Evolutionary conservation across 2,329 filamentous ascomycete species (phyloP), one percentile per base, ranked within the genome.

Genomic region (Talaromyces verruculosus): DNA sequence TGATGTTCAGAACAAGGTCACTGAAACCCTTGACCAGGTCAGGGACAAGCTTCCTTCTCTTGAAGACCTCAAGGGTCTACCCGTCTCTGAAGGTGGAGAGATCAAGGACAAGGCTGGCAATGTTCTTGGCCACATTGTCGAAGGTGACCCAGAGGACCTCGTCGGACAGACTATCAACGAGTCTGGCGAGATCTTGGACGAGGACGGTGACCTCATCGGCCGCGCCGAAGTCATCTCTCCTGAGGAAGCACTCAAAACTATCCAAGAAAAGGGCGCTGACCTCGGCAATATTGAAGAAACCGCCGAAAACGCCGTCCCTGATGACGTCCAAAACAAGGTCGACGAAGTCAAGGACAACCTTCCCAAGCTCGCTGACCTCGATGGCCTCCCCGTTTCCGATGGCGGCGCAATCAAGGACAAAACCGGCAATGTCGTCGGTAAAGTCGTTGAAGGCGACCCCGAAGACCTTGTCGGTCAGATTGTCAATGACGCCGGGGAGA

Each of bases 341-440:
- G 78, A 84, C 47, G 74, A 71, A 15, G 69, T 68, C 25, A 70
- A 78, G 47, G 71, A 76, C 15, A 69, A 73, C 15, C 69, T 77
- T 11, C 76, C 74, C 33, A 72, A 77, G 28, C 59, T 79, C 6
- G 71, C 73, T 15, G 73, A 76, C 60, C 72, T 80, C n/a, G 73
- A 78, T 11, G 78, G 77, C 6, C 70, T 78, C 1, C 72, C 77
- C 57, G 84, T 87, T 37, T 77, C 84, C 51, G 82, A 84, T 61
- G 84, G 85, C 37, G 86, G 85, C 45, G 75, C 81, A 39, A 81
- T 88, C 69, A 77, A 82, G 69, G 82, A 86, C 53, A 69, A 76
- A n/a, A 71, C 77, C 45, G 79, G 78, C 33, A 74, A 72, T 35
- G 69, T 71, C 10, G 45, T 70, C 3, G 79, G 75, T 47, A 75